Conservation (phyloP, 2,329 filamentous ascomycete genomes). For the Penicillium thymicola region DNA sequence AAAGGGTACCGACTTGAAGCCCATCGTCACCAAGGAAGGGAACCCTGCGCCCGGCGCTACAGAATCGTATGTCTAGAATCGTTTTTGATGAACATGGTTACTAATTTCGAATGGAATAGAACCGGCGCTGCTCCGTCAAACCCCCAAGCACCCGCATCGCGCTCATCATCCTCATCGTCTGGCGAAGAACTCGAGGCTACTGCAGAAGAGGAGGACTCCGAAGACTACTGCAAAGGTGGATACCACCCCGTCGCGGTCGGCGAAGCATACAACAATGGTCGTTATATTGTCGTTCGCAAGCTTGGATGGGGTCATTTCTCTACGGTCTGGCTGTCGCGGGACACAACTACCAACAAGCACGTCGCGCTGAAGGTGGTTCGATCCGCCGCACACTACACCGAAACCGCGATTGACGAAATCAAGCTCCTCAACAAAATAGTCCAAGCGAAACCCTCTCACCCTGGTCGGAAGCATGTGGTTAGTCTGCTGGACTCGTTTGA, state of each 20-base stretch:
- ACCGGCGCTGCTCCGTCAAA: slow-evolving; percentile 15
- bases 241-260: slow-evolving; percentile 94
- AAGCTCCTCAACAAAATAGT: slow-evolving; percentile 97
- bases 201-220: slow-evolving; percentile 96
- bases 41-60: slow-evolving; percentile 32
- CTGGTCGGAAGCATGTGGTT: slow-evolving; percentile 91
- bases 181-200: slow-evolving; percentile 87
- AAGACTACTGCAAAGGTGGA: slow-evolving; percentile 98
- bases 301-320: slow-evolving; percentile 98
- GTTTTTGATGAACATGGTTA: slow-evolving; percentile 9
- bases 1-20: slow-evolving; percentile 62
- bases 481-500: slow-evolving; percentile 95
- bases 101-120: slow-evolving; percentile 27
- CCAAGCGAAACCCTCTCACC: slow-evolving; percentile 88
- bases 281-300: slow-evolving; percentile 94
- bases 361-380: slow-evolving; percentile 97
- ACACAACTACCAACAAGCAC: slow-evolving; percentile 86
- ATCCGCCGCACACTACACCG: slow-evolving; percentile 96
- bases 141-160: slow-evolving; percentile 53
- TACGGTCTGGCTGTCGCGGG: slow-evolving; percentile 82
- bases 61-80: slow-evolving; percentile 38
- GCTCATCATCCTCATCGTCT: slow-evolving; percentile 73
- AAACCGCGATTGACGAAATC: slow-evolving; percentile 98
- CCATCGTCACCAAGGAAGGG: slow-evolving; percentile 63
- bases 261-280: slow-evolving; percentile 95